Conservation (phyloP, 2,329 filamentous ascomycete species). For the Lasiodiplodia theobromae region DNA sequence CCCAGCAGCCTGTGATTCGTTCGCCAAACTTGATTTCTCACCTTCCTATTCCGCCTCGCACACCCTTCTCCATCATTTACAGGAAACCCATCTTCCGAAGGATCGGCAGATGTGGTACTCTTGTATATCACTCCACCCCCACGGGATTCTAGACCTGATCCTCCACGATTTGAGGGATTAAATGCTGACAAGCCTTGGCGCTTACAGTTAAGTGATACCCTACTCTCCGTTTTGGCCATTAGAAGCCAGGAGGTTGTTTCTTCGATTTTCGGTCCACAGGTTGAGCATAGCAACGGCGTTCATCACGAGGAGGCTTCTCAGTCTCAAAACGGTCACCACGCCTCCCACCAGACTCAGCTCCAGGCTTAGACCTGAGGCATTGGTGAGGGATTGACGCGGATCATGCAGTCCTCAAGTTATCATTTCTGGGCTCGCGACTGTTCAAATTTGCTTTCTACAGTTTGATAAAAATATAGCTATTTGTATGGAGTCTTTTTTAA, state of each 20-base stretch:
- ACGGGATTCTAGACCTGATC: neutral
- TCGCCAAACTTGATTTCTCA: neutral
- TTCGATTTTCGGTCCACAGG: constrained; percentile 67
- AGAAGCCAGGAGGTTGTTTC: constrained; percentile 80
- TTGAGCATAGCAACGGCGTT: constrained; percentile 26
- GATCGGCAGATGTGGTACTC: neutral
- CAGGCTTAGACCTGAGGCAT: constrained; percentile 3
- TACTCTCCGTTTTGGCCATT: constrained; percentile 79
- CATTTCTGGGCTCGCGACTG: neutral
- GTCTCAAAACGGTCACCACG: constrained; percentile 20
- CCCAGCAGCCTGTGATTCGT: neutral
- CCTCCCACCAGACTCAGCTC: constrained; percentile 21
- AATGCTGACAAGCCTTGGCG: constrained; percentile 25
- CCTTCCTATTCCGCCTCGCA: constrained; percentile 9
- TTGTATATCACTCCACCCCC: neutral
- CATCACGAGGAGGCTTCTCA: constrained; percentile 22
- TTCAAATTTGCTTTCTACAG: neutral
- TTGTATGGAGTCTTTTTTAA: neutral
- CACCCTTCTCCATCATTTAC: neutral
- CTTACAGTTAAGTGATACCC: constrained; percentile 75
- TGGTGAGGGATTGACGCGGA: neutral
- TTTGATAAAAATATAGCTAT: neutral
- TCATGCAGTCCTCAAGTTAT: neutral
- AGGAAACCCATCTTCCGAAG: neutral
- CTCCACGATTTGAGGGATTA: neutral